Base-by-base conservation (phyloP, 805 yeast genomes). In the Saturnispora zaruensis region DNA sequence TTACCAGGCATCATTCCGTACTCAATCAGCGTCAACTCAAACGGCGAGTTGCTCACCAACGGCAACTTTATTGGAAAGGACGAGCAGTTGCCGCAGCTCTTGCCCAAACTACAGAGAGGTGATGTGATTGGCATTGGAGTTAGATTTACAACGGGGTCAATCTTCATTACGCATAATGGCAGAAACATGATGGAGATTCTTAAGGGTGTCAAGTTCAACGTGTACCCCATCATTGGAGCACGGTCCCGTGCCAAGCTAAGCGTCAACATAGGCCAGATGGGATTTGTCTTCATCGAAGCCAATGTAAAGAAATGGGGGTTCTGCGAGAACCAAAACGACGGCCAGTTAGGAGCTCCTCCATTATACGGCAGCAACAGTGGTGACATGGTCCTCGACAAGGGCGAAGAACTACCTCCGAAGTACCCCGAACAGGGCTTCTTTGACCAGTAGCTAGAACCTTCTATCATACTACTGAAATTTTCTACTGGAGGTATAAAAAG, bases 281-380 rank as follows among this genome's bases (percentile, higher is more conserved):
- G 96, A 2, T 89, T 80, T 68, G 96, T 90, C 0, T 88, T 77
- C 60, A 87, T 90, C 45, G 96, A 89, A 61, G 96, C 89, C 2
- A 88, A 89, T 62, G 82, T 78, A 14, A 66, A 78, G 51, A 77
- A 76, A 59, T 71, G 76, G 48, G 82, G 82, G 5, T 78, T 78
- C 54, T 74, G 79, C 51, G 75, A 79, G 23, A 71, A 72, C 28
- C 72, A 71, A 46, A 68, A 68, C 51, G 72, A 68, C 49, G 72
- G 71, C 2, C 50, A 57, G 6, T 60, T 68, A 28, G 72, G 72
- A 13, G 72, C 72, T 3, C 72, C 72, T 8, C 72, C 72, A 0
- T 45, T 62, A 18, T 68, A 68, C 46, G 57, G 62, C 5, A 60
- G 56, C 8, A 55, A 59, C n/a, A 57, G 53, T 14, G 55, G 59